A percentile compares a stretch with the other conserved stretches of the same genome.
Evolutionary conservation across 1,284 basidiomycete species (phyloP).

Genomic region (Boletellus deceptivus): DNA sequence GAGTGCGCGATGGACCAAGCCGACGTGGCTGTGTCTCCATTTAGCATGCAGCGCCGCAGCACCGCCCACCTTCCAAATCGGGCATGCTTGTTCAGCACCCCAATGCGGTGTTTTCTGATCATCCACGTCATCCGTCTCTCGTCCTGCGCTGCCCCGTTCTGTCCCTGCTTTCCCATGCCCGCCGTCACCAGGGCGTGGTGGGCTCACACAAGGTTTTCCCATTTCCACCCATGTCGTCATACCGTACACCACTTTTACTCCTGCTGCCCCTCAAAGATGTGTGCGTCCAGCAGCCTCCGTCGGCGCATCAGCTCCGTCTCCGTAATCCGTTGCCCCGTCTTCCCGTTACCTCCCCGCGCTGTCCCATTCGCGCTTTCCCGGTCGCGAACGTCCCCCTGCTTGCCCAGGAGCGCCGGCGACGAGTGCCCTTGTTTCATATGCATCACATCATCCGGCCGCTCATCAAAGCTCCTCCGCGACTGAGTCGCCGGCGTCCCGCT

Average conservation of each 20-base stretch:
- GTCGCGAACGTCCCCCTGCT: constrained; percentile 13
- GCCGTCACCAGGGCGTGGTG: too few relatives aligned
- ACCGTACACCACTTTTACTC: background rate
- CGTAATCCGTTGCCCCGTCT: constrained; percentile 63
- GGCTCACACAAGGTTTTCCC: too few relatives aligned
- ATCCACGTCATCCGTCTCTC: constrained; percentile 6
- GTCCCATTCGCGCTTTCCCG: constrained; percentile 31
- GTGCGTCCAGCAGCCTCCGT: constrained; percentile 66
- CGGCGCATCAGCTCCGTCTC: constrained; percentile 80
- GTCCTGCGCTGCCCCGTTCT: constrained; percentile 3
- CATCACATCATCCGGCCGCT: constrained; percentile 15
- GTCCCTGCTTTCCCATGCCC: background rate
- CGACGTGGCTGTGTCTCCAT: constrained; percentile 35
- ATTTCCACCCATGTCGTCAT: background rate
- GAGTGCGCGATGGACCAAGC: constrained; percentile 18
- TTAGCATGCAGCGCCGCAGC: constrained; percentile 35
- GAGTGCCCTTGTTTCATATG: constrained; percentile 22
- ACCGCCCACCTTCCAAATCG: constrained; percentile 26
- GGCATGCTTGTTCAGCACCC: constrained; percentile 10
- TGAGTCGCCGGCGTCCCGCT: constrained; percentile 24
- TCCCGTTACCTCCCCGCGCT: constrained; percentile 37
- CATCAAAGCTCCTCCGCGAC: constrained; percentile 20
- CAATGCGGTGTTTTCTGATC: constrained; percentile 22
- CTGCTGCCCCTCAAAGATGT: constrained; percentile 41
- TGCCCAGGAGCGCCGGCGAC: constrained; percentile 9